phyloP scores from a whole-genome alignment of 805 yeast species.

The Candida ipomoeae region DNA sequence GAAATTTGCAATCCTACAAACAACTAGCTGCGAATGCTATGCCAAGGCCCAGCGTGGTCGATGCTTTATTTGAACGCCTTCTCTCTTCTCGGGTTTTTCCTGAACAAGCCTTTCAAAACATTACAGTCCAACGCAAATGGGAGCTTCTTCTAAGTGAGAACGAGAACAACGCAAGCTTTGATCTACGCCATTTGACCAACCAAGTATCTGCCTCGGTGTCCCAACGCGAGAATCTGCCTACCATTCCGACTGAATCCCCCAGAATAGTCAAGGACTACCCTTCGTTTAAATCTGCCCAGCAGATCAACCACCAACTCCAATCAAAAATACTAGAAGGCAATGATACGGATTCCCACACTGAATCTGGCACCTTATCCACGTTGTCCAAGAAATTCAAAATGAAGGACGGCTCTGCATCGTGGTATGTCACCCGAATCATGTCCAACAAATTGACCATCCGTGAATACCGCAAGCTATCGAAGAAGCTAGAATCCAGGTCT shows the following conservation, averaged over 20 bases:
- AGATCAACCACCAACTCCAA: background rate
- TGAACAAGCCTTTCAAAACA: slow-evolving; percentile 29
- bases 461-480: slow-evolving; percentile 34
- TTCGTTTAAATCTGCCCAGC: background rate
- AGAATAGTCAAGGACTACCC: background rate
- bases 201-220: slow-evolving; percentile 7
- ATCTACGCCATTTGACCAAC: slow-evolving; percentile 24
- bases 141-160: slow-evolving; percentile 39
- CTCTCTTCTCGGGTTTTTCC: slow-evolving; percentile 36
- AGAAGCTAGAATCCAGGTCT: slow-evolving; percentile 25
- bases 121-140: slow-evolving; percentile 39
- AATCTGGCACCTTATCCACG: slow-evolving; percentile 7
- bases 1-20: slow-evolving; percentile 33
- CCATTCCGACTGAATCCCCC: background rate
- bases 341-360: slow-evolving; percentile 3
- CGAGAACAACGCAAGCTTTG: slow-evolving; percentile 35
- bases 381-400: slow-evolving; percentile 22
- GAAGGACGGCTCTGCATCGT: slow-evolving; percentile 38
- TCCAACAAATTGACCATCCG: slow-evolving; percentile 28
- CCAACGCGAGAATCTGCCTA: background rate
- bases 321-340: background rate
- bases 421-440: slow-evolving; percentile 39
- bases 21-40: slow-evolving; percentile 30
- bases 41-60: slow-evolving; percentile 36
- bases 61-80: slow-evolving; percentile 36